phyloP scores from a whole-genome alignment of 148 eudicot species.

The Agrostemma githago region DNA sequence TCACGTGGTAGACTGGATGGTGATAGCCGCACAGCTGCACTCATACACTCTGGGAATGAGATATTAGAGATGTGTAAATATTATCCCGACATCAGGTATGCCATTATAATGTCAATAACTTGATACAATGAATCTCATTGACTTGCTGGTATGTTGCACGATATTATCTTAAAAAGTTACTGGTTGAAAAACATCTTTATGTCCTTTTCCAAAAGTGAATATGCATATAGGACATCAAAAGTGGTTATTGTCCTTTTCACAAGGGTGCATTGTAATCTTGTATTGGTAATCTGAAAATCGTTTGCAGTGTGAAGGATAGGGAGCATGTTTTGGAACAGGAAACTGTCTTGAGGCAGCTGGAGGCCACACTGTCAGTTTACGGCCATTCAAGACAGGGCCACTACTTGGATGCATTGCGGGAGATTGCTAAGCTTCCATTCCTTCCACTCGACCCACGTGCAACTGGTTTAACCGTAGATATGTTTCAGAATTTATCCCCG shows the following conservation, averaged over 20 bases:
- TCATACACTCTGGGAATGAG: conserved; percentile 88
- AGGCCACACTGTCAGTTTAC: conserved; percentile 72
- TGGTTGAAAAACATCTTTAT: neutral
- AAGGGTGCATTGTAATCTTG: neutral
- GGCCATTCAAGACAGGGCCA: conserved; percentile 54
- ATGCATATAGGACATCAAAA: neutral
- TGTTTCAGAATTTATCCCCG: conserved; percentile 60
- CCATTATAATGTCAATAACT: conserved; percentile 3
- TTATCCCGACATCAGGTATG: conserved; percentile 66
- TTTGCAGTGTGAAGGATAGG: conserved; percentile 69
- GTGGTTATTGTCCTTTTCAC: neutral
- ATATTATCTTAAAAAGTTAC: neutral
- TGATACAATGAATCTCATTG: neutral
- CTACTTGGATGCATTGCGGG: conserved; percentile 72
- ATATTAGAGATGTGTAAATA: conserved; percentile 73
- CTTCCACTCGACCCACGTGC: conserved; percentile 86
- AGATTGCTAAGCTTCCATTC: conserved; percentile 73
- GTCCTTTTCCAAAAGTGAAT: neutral
- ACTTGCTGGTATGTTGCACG: neutral
- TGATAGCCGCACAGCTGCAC: conserved; percentile 74
- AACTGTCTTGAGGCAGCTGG: conserved; percentile 82
- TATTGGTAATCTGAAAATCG: conserved; percentile 6
- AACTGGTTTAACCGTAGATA: conserved; percentile 47
- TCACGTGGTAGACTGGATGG: conserved; percentile 90
- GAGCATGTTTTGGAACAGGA: conserved; percentile 75